A percentile compares a stretch with the other conserved stretches of the same genome.
Conservation (phyloP, 495 filamentous ascomycete species). For the Chlorociboria aeruginascens region DNA sequence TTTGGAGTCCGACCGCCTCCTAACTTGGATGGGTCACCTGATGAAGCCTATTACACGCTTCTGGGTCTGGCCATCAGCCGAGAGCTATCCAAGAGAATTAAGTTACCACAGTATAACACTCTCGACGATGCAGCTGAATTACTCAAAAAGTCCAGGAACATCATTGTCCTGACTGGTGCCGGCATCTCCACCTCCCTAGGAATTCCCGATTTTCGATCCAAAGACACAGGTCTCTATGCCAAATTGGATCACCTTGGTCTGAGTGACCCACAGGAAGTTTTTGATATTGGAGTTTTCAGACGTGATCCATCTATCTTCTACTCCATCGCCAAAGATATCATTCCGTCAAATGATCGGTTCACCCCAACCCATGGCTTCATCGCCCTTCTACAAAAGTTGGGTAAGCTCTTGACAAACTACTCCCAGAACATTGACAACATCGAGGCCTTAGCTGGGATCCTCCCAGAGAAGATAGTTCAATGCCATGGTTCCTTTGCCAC, state of each 20-base stretch:
- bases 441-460: slow-evolving; percentile 76
- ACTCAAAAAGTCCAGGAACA: slow-evolving; percentile 62
- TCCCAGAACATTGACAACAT: slow-evolving; percentile 99
- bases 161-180: slow-evolving; percentile 89
- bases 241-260: slow-evolving; percentile 60
- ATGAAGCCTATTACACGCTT: slow-evolving; percentile 62
- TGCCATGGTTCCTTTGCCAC: slow-evolving; percentile 94
- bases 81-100: slow-evolving; percentile 72
- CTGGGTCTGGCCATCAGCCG: slow-evolving; percentile 66
- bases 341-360: slow-evolving; percentile 60
- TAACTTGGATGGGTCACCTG: slow-evolving; percentile 62
- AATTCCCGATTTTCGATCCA: slow-evolving; percentile 80
- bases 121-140: slow-evolving; percentile 78
- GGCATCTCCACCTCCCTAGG: slow-evolving; percentile 87
- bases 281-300: slow-evolving; percentile 76
- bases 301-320: slow-evolving; percentile 89
- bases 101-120: slow-evolving; percentile 71
- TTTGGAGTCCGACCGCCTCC: slow-evolving; percentile 71
- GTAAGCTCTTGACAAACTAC: slow-evolving; percentile 89
- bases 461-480: slow-evolving; percentile 76
- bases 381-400: slow-evolving; percentile 79
- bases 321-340: slow-evolving; percentile 78
- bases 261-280: slow-evolving; percentile 85
- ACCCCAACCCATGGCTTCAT: slow-evolving; percentile 95
- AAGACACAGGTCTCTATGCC: slow-evolving; percentile 77